Base-by-base conservation (phyloP, 441 rosid genomes). In the Eruca vesicaria region DNA sequence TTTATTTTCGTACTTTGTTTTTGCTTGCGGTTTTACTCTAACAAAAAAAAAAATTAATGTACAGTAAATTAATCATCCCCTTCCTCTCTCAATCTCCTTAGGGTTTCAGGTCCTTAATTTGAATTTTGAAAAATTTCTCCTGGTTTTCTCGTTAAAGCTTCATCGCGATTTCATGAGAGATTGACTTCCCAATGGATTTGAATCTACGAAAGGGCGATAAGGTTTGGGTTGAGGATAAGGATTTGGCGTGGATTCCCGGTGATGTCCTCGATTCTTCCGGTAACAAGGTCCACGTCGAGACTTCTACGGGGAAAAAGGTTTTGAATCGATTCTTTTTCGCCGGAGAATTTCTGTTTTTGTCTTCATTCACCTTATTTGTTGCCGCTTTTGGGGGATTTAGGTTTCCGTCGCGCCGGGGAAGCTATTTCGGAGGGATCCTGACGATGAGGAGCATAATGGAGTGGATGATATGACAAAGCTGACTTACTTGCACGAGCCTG, bases 391-490 rank as follows among this genome's bases (percentile, higher is more conserved):
- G 53, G 32, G 23, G 11, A 14, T 41, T 35, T 69, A 92, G 99
- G 89, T 92, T 59, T 67, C 76, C 64, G 86, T 71, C 53, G 52
- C 62, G n/a, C 80, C 84, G 69, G 93, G 79, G 71, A 94, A 85
- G 84, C 45, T 92, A 73, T 83, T 82, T 50, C 86, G 79, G 18
- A 86, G 96, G 64, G 97, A 91, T 64, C 90, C 89, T 7, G 96
- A 87, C 2, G 98, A 90, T 38, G 97, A 94, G 64, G 99, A 92
- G 70, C 92, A 81, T 82, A 94, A 91, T 53, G 99, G 99, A 72
- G 98, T 95, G n/a, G 99, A 95, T 80, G 99, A 94, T 81, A 94
- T 94, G 99, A 92, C 98, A 0, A 94, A 92, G 80, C 78, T 94
- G 75, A 82, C 97, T 12, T 89, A 94, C 81, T 88, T 94, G 90